A percentile compares a stretch with the other conserved stretches of the same genome.
Conservation (phyloP, 2,329 filamentous ascomycete species). For the Nigrograna mackinnonii region DNA sequence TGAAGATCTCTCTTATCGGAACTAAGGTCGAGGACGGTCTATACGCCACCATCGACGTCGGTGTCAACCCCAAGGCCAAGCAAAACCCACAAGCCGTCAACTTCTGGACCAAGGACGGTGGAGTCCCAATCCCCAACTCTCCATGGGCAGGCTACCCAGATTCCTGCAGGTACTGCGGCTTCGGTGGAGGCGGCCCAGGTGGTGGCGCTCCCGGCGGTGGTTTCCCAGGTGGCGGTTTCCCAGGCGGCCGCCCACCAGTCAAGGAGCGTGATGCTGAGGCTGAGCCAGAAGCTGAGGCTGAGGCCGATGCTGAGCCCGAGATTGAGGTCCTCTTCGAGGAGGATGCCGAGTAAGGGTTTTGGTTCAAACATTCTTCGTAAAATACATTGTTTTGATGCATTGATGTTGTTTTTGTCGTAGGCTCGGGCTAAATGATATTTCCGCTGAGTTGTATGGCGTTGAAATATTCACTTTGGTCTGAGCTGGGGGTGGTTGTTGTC, state of each 20-base stretch:
- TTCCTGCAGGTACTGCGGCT: slow-evolving; percentile 13
- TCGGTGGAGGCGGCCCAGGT: slow-evolving; percentile 3
- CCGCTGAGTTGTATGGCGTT: too few relatives aligned
- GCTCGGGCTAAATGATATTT: too few relatives aligned
- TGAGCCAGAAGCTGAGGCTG: background rate
- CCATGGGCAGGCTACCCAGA: slow-evolving; percentile 33
- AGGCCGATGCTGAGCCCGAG: background rate
- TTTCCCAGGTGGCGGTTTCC: too few relatives aligned
- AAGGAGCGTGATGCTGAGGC: slow-evolving; percentile 1
- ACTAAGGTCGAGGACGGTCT: slow-evolving; percentile 35
- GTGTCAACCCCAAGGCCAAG: slow-evolving; percentile 30
- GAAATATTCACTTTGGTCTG: too few relatives aligned
- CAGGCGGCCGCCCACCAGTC: too few relatives aligned
- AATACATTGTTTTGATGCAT: too few relatives aligned
- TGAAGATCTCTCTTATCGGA: slow-evolving; percentile 62
- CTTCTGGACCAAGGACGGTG: slow-evolving; percentile 29
- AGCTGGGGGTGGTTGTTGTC: too few relatives aligned
- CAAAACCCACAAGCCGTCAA: slow-evolving; percentile 32
- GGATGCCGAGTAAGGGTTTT: background rate
- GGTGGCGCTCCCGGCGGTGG: too few relatives aligned
- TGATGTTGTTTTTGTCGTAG: too few relatives aligned
- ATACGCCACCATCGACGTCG: slow-evolving; percentile 35
- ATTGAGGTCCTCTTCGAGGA: background rate
- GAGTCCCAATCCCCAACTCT: slow-evolving; percentile 24
- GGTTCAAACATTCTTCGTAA: too few relatives aligned